Base-by-base conservation (phyloP, 805 yeast genomes). In the Ogataea nakhonphanomensis region DNA sequence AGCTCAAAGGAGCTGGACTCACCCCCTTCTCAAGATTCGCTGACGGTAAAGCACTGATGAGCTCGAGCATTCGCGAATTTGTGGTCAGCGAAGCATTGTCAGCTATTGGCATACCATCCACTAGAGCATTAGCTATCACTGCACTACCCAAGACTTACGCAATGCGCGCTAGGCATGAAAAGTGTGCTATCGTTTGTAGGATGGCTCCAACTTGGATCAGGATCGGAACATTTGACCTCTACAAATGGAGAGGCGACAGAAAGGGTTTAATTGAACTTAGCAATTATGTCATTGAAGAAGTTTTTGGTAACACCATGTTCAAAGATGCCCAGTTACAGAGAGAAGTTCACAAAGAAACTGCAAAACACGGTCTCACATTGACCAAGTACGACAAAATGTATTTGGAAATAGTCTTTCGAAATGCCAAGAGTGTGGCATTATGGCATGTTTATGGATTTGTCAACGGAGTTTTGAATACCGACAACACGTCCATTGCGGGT, bases 11-110 rank as follows among this genome's bases (percentile, higher is more conserved):
- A 0, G 79, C 93, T 3, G 99, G 99, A 0, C 67, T 76, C 49
- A 91, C 98, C 0, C 96, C 98, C 1, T 91, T 74, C 59, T 84
- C 95, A 0, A 73, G 99, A 44, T 91, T 90, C 70, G 98, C 96
- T 0, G 99, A 91, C 64, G 99, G 99, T 4, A 88, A 87, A 56
- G 97, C 98, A 0, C 95, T 89, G 5, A 54, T 91, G 24, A 66
- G 96, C 45, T 88, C 97, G 2, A 81, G 95, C 33, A 78, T 93
- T 26, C 70, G 98, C 25, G 99, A 91, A 58, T 90, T 85, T 44
- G 70, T 91, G 35, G 83, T 85, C 1, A 81, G 93, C 4, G 98
- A 93, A 56, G 78, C 86, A 21, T 66, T 93, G 37, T 61, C 84
- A 57, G 83, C 86, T 2, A 74, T 93, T 20, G 90, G 93, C 0